These are phyloP conservation scores for Eucalyptus melliodora DNA, from an alignment of 345 rosid genomes.

Conservation along the genomic window DNA sequence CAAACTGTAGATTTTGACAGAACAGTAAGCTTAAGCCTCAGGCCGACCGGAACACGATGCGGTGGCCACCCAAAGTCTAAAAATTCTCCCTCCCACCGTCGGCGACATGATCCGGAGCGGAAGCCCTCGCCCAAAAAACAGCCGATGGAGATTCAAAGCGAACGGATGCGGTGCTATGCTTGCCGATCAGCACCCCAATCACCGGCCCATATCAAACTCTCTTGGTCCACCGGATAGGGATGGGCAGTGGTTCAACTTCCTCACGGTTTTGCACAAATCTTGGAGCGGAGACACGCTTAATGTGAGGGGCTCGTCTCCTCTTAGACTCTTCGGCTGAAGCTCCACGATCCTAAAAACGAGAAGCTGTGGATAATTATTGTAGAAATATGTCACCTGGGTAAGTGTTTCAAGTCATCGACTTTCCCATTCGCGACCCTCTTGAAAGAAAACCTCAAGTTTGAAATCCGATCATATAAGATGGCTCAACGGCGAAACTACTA, in stretches of 20 bases:
- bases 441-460: neutral
- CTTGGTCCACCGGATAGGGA: neutral
- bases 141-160: no score
- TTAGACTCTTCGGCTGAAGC: no score
- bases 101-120: no score
- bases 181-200: neutral
- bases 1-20: neutral
- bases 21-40: neutral
- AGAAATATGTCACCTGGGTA: neutral
- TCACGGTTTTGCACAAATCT: neutral
- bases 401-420: neutral
- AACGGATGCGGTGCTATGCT: neutral
- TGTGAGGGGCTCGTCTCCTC: no score
- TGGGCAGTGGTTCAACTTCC: neutral
- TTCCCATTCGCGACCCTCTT: neutral
- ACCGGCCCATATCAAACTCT: neutral
- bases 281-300: neutral
- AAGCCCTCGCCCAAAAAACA: no score
- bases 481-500: no score
- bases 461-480: no score
- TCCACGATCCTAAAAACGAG: neutral
- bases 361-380: neutral
- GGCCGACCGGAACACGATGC: no score
- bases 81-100: no score
- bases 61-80: no score